Conservation (phyloP, 306 rosid genomes). For the Acacia crassicarpa region DNA sequence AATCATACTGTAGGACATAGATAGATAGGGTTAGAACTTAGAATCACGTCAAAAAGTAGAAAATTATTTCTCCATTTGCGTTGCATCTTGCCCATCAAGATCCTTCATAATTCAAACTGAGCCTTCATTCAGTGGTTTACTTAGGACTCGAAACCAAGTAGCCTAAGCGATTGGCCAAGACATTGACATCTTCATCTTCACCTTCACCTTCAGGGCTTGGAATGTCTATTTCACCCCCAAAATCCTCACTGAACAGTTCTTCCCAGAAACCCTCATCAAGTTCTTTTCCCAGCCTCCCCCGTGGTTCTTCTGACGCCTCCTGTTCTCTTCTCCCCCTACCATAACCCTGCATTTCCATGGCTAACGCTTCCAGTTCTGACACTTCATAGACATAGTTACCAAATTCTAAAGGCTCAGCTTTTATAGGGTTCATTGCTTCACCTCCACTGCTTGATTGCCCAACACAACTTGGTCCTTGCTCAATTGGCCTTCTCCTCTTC, state of each 20-base stretch:
- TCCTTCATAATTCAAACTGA: slow-evolving; percentile 22
- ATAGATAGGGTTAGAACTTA: slow-evolving; percentile 44
- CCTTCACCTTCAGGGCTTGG: slow-evolving; percentile 31
- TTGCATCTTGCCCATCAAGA: slow-evolving; percentile 33
- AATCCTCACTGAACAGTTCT: slow-evolving; percentile 38
- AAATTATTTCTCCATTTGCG: slow-evolving; percentile 33
- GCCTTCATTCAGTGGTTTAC: slow-evolving; percentile 34
- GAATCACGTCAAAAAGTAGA: slow-evolving; percentile 32
- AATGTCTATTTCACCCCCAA: slow-evolving; percentile 40
- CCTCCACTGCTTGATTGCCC: slow-evolving; percentile 29
- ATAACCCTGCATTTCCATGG: slow-evolving; percentile 76
- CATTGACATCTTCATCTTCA: slow-evolving; percentile 53
- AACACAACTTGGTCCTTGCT: slow-evolving; percentile 42
- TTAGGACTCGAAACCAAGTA: slow-evolving; percentile 54
- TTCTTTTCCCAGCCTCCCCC: slow-evolving; percentile 50
- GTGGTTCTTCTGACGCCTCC: slow-evolving; percentile 41
- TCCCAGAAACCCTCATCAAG: slow-evolving; percentile 68
- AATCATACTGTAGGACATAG: slow-evolving; percentile 34
- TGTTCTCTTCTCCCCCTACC: slow-evolving; percentile 44
- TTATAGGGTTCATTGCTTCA: slow-evolving; percentile 31
- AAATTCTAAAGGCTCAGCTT: slow-evolving; percentile 59
- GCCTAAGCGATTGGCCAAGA: slow-evolving; percentile 51
- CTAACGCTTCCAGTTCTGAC: slow-evolving; percentile 82
- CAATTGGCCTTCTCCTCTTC: slow-evolving; percentile 73
- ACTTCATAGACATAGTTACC: slow-evolving; percentile 44